Base-by-base conservation (phyloP, 352 stramenopile genomes). In the Globisporangium radiosum region DNA sequence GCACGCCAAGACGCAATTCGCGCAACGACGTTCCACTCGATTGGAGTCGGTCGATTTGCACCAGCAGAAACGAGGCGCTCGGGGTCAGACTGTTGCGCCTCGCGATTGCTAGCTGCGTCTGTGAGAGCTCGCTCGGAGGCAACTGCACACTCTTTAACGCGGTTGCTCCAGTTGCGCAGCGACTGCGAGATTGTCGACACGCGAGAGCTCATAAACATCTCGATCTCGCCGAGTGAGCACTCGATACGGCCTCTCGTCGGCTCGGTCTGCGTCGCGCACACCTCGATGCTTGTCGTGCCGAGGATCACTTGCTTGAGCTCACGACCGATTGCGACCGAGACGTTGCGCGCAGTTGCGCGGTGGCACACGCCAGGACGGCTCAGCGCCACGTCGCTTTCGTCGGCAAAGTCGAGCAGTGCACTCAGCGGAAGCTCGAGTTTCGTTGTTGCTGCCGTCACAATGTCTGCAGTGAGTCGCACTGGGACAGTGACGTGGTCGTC, bases 271-370 rank as follows among this genome's bases (percentile, higher is more conserved):
- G 44, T 55, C 45, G 37, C 17, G 25, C 49, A 44, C 55, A 52
- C 6, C 38, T 63, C 50, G 19, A 67, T 39, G 1, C 48, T 36
- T 43, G 47, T 40, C 25, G 54, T 11, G 10, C 17, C 19, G 7
- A 60, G 17, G 10, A 65, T 40, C 7, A 7, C 42, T 39, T 65
- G 54, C 47, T 61, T 39, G 54, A 65, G 56, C 19, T 17, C 60
- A 7, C 54, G 60, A 25, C 60, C 54, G 17, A 47, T 52, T 13
- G 43, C 25, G 4, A 47, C 40, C 4, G 7, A 52, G 7, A 65
- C 6, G 4, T 17, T 56, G 15, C 13, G n/a, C 1, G 48, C 11
- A 11, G 5, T 10, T 13, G 19, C 40, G 15, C 39, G 47, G 14
- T 57, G 33, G 37, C 39, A 42, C 5, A 48, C 36, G 17, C 48